Base-by-base conservation (phyloP, 2,329 filamentous ascomycete species). In the Penicillium nordicum region DNA sequence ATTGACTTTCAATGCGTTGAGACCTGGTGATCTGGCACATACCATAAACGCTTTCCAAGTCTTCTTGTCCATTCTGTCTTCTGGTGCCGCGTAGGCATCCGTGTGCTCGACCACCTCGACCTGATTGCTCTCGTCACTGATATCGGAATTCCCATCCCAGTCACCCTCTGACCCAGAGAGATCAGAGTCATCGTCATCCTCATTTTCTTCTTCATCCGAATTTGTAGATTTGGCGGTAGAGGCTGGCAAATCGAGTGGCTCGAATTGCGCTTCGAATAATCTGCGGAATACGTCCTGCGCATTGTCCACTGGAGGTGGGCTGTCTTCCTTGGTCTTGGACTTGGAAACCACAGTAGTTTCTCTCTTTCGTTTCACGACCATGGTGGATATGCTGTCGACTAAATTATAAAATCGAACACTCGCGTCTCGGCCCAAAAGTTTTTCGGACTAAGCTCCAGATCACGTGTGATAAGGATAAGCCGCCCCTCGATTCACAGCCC, bases 211-310 rank as follows among this genome's bases (percentile, higher is more conserved):
- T 4, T 70, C 67, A 18, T 65, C 59, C 30, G 52, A 55, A 21
- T 68, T 62, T 8, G 62, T 32, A 6, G 58, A 61, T 36, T 57
- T 53, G 14, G 49, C 50, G 40, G 41, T 52, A 46, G 27, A 18
- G 8, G 27, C 41, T 46, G 63, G 59, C 41, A 61, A 71, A 40
- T 79, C 79, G 38, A 96, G 73, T 9, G 93, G 91, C 70, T 86
- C 84, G 77, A 97, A 97, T 69, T 89, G 87, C 29, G 90, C 84
- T 75, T 97, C 94, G 70, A 97, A 97, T 70, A 93, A 88, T 64
- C 84, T 85, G 56, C 87, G 86, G 68, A 99, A 90, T 56, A 92
- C 82, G 54, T 88, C 90, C 64, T 90, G 85, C 12, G 88, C 81
- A 1, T 66, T 55, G 25, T 62, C 63, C 30, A 63, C 58, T 6